These are phyloP conservation scores for Gymnopilus dilepis DNA, from an alignment of 768 basidiomycete species.

Conservation along the genomic window DNA sequence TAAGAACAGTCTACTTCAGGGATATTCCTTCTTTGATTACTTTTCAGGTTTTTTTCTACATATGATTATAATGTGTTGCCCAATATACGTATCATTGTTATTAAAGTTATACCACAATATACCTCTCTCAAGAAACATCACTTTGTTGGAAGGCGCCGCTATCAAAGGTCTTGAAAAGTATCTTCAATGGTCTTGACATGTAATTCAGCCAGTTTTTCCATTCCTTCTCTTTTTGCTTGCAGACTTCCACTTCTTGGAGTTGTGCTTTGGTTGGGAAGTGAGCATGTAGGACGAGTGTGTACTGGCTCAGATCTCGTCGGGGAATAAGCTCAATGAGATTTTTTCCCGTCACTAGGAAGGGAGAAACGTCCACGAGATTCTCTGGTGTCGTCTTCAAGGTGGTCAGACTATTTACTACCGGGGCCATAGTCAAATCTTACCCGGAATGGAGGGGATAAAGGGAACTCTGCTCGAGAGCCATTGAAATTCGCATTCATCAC, in stretches of 20 bases:
- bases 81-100: conserved; percentile 7
- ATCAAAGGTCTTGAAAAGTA: conserved; percentile 1
- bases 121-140: background rate
- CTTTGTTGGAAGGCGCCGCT: background rate
- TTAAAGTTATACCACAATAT: background rate
- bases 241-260: conserved; percentile 37
- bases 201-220: conserved; percentile 49
- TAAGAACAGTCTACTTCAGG: conserved; percentile 22
- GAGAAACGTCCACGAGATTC: conserved; percentile 56
- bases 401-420: background rate
- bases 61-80: conserved; percentile 25
- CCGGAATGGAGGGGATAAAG: conserved; percentile 48
- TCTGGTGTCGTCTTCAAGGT: conserved; percentile 45
- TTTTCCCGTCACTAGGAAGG: conserved; percentile 42
- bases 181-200: conserved; percentile 38
- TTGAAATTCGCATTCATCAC: conserved; percentile 40
- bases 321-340: conserved; percentile 53
- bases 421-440: conserved; percentile 23
- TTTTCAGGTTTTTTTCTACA: conserved; percentile 13
- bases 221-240: conserved; percentile 36
- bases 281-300: conserved; percentile 50
- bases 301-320: conserved; percentile 46
- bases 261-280: conserved; percentile 57
- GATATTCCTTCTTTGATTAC: conserved; percentile 17
- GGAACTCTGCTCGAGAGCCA: conserved; percentile 33